Base-by-base conservation (phyloP, 2,329 filamentous ascomycete species). In the Pseudocercospora macadamiae region DNA sequence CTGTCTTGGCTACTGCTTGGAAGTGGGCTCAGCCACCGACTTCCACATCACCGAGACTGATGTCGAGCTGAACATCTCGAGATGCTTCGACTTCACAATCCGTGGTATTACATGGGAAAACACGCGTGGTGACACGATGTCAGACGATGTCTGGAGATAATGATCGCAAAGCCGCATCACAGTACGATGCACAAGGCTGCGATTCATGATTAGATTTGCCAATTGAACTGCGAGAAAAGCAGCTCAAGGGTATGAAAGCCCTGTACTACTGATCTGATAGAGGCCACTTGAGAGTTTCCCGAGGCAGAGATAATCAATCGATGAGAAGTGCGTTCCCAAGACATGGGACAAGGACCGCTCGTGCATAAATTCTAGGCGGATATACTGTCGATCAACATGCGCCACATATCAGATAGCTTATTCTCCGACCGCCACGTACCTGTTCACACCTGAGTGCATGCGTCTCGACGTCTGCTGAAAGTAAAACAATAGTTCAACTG, bases 1-100 rank as follows among this genome's bases (percentile, higher is more conserved):
- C 52, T 28, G 34, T 71, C 19, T 77, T 63, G 1, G 66, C 61
- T 14, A 42, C 37, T 18, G 37, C 37, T 61, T 32, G 68, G 70
- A 61, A 76, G 75, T n/a, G 59, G 76, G 73, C 74, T 65, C 66
- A 0, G 68, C 72, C 2, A 76, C 74, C 2, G 62, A 75, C 54
- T 54, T 45, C 51, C 23, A 52, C 60, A 42, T 44, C 26, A 49
- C 36, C 48, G 37, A 42, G 34, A 57, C 49, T 25, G 32, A 18
- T 37, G 49, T 36, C 32, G 30, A 52, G 49, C 49, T 34, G 30
- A 37, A 52, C n/a, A n/a, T n/a, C n/a, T n/a, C n/a, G n/a, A n/a
- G n/a, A n/a, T n/a, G n/a, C 49, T 36, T 9, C 32, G 28, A 42
- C 9, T n/a, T 18, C 9, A 42, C 9, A 6, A 1, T 42, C 37